Conservation (phyloP, 1,284 basidiomycete species). For the Peniophora sp. region DNA sequence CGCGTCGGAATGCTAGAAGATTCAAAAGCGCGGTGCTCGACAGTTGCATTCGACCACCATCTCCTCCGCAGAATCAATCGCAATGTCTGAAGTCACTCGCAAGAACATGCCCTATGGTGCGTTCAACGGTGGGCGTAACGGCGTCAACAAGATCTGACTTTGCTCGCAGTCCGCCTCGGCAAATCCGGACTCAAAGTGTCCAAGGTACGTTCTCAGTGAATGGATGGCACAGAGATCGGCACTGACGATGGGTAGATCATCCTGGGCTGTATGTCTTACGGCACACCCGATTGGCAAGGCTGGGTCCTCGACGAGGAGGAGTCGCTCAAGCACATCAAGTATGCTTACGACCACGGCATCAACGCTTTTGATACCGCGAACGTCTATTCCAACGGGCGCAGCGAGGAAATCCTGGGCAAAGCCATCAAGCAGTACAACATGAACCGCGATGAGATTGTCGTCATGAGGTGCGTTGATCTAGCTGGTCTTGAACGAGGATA, state of each 20-base stretch:
- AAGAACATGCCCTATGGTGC: too few relatives aligned
- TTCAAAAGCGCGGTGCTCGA: too few relatives aligned
- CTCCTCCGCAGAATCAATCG: too few relatives aligned
- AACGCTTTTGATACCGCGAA: constrained; percentile 65
- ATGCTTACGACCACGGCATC: constrained; percentile 40
- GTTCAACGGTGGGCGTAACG: too few relatives aligned
- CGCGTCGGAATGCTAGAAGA: too few relatives aligned
- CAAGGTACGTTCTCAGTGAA: constrained; percentile 7
- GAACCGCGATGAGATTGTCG: constrained; percentile 69
- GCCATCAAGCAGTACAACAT: constrained; percentile 69
- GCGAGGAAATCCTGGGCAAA: constrained; percentile 70
- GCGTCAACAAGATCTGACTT: too few relatives aligned
- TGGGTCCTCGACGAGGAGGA: constrained; percentile 37
- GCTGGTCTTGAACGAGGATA: background rate
- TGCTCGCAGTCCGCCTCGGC: constrained; percentile 30
- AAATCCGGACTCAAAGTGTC: constrained; percentile 38
- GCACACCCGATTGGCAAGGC: constrained; percentile 23
- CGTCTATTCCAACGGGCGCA: constrained; percentile 66
- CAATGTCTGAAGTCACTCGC: too few relatives aligned
- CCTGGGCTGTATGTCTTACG: constrained; percentile 38
- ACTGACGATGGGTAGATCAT: constrained; percentile 18
- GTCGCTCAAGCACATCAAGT: constrained; percentile 27
- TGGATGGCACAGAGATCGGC: too few relatives aligned
- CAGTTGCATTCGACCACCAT: too few relatives aligned
- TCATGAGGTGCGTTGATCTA: constrained; percentile 40